Evolutionary conservation across 2,329 filamentous ascomycete genomes (phyloP).

Genomic region (Aspergillus sp.): DNA sequence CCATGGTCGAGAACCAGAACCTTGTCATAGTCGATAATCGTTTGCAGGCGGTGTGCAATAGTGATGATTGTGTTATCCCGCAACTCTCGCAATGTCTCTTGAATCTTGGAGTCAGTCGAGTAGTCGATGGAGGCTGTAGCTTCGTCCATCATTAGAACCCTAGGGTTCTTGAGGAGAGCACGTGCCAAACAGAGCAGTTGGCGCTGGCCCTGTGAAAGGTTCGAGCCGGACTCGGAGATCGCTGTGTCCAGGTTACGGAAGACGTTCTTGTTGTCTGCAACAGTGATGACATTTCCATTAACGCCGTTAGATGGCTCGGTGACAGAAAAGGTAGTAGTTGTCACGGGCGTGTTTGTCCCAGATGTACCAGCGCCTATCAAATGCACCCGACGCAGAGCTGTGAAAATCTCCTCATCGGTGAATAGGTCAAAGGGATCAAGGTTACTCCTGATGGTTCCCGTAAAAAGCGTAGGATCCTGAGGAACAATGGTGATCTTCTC

Average conservation of each 20-base stretch:
- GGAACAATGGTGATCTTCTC: slow-evolving; percentile 96
- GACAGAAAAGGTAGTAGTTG: slow-evolving; percentile 20
- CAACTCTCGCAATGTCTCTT: slow-evolving; percentile 91
- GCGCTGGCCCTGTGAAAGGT: slow-evolving; percentile 91
- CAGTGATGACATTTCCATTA: slow-evolving; percentile 11
- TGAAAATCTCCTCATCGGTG: slow-evolving; percentile 86
- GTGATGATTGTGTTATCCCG: slow-evolving; percentile 86
- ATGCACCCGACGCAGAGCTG: slow-evolving; percentile 79
- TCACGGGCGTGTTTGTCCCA: slow-evolving; percentile 30
- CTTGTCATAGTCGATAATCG: slow-evolving; percentile 97
- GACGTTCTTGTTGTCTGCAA: slow-evolving; percentile 81
- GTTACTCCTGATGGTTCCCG: slow-evolving; percentile 85
- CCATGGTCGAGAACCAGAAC: slow-evolving; percentile 92
- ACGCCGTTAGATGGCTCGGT: slow-evolving; percentile 19
- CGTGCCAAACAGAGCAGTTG: slow-evolving; percentile 91
- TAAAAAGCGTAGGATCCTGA: slow-evolving; percentile 89
- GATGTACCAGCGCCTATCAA: slow-evolving; percentile 56
- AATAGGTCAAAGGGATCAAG: slow-evolving; percentile 88
- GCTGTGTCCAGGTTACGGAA: slow-evolving; percentile 82
- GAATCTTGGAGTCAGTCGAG: slow-evolving; percentile 90
- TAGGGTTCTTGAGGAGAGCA: slow-evolving; percentile 84
- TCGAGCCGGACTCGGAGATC: slow-evolving; percentile 85
- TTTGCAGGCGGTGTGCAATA: slow-evolving; percentile 91
- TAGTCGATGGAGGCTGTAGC: slow-evolving; percentile 98
- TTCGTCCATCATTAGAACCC: slow-evolving; percentile 98